These are phyloP conservation scores for Candida odintsovae DNA, from an alignment of 805 yeast species.

Conservation along the genomic window DNA sequence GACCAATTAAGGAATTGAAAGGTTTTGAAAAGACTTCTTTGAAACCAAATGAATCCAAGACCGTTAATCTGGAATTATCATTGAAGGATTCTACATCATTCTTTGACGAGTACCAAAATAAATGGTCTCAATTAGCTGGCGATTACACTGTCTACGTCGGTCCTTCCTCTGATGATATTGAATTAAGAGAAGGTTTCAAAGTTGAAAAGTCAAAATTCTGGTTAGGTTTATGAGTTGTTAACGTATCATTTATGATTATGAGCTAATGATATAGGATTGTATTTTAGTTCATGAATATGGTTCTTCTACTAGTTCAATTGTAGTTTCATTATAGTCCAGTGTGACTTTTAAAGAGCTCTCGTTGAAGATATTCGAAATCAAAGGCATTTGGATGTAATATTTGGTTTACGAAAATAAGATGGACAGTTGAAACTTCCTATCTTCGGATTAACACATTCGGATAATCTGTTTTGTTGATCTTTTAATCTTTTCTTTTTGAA, in stretches of 20 bases:
- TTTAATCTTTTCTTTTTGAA: no score
- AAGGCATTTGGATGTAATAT: no score
- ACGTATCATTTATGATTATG: no score
- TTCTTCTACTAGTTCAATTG: not conserved
- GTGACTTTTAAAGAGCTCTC: no score
- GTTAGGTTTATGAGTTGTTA: not conserved
- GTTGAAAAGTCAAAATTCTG: not conserved
- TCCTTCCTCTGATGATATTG: conserved; percentile 22
- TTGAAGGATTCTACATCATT: conserved; percentile 46
- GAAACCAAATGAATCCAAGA: conserved; percentile 36
- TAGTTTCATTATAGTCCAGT: no score
- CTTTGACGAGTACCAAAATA: conserved; percentile 42
- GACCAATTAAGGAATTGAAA: conserved; percentile 58
- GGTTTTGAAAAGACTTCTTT: conserved; percentile 47
- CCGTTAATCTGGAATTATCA: conserved; percentile 33
- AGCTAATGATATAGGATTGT: not conserved
- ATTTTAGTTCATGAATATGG: not conserved
- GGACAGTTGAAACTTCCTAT: no score
- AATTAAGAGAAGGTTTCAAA: conserved; percentile 4
- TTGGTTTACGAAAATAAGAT: no score
- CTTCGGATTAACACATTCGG: no score
- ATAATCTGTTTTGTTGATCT: no score
- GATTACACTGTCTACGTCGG: conserved; percentile 43
- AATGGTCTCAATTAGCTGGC: conserved; percentile 50
- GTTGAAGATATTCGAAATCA: no score